These are phyloP conservation scores for Panicum virgatum DNA, from an alignment of 202 grass and related monocot genomes.

Conservation along the genomic window DNA sequence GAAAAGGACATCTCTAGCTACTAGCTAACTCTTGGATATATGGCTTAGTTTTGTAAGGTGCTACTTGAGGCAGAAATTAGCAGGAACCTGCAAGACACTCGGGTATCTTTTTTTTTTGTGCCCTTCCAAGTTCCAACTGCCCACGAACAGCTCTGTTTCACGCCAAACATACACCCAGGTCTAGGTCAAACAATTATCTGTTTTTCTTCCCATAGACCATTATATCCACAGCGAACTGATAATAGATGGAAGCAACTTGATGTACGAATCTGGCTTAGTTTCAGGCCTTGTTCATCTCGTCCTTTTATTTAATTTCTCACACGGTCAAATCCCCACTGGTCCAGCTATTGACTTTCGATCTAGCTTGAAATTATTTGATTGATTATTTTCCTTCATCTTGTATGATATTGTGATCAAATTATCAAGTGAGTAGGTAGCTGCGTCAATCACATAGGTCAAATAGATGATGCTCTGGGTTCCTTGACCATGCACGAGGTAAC, in stretches of 20 bases:
- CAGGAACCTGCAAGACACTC: not conserved
- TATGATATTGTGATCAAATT: not conserved
- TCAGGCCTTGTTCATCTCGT: constrained; percentile 20
- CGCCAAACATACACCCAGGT: not conserved
- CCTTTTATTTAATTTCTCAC: too few relatives aligned
- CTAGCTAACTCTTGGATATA: too few relatives aligned
- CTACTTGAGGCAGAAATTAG: not conserved
- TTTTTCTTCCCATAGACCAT: not conserved
- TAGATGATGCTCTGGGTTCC: not conserved
- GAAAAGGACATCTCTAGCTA: too few relatives aligned
- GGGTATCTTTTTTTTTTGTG: not conserved
- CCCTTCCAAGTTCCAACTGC: constrained; percentile 1
- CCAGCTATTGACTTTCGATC: not conserved
- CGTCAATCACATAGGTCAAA: not conserved
- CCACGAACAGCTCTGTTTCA: constrained; percentile 8
- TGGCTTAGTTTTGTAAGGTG: not conserved
- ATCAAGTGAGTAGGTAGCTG: not conserved
- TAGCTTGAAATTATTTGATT: not conserved
- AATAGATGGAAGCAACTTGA: not conserved
- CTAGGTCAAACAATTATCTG: constrained; percentile 2
- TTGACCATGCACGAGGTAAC: not conserved
- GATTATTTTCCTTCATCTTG: too few relatives aligned
- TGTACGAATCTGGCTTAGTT: not conserved
- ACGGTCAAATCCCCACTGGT: not conserved
- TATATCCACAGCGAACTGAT: not conserved